phyloP scores from a whole-genome alignment of 495 filamentous ascomycete genomes.

The Penicillium ucsense region DNA sequence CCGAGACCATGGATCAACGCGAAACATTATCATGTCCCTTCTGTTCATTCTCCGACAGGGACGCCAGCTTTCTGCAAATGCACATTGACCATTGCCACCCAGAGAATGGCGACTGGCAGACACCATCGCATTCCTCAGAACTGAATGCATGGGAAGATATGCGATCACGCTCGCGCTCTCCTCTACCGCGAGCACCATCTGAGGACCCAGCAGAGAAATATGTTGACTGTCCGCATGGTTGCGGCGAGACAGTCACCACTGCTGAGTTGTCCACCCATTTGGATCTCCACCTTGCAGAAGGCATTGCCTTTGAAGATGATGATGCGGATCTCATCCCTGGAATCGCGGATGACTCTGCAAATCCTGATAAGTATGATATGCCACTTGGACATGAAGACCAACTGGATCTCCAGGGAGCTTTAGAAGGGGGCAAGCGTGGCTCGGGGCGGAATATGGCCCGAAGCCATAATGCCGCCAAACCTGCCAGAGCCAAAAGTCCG shows the following conservation, averaged over 20 bases:
- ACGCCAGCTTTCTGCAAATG: constrained; percentile 38
- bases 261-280: constrained; percentile 60
- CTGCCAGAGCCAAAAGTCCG: constrained; percentile 5
- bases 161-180: background rate
- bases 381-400: constrained; percentile 8
- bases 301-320: constrained; percentile 39
- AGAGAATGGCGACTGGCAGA: constrained; percentile 27
- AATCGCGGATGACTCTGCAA: background rate
- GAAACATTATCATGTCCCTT: constrained; percentile 37
- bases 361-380: constrained; percentile 2
- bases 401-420: background rate
- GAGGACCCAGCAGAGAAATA: constrained; percentile 34
- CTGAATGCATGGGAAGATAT: background rate
- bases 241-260: constrained; percentile 55
- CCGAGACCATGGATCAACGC: constrained; percentile 14
- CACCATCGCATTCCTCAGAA: background rate
- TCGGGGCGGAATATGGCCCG: constrained; percentile 6
- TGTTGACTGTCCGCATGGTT: constrained; percentile 62
- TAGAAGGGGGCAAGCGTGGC: constrained; percentile 9
- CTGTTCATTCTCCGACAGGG: constrained; percentile 43
- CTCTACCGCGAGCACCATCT: constrained; percentile 5
- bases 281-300: constrained; percentile 61
- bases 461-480: constrained; percentile 7
- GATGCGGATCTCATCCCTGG: background rate
- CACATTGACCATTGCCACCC: constrained; percentile 49